Base-by-base conservation (phyloP, 805 yeast genomes). In the Scheffersomyces lignosus region DNA sequence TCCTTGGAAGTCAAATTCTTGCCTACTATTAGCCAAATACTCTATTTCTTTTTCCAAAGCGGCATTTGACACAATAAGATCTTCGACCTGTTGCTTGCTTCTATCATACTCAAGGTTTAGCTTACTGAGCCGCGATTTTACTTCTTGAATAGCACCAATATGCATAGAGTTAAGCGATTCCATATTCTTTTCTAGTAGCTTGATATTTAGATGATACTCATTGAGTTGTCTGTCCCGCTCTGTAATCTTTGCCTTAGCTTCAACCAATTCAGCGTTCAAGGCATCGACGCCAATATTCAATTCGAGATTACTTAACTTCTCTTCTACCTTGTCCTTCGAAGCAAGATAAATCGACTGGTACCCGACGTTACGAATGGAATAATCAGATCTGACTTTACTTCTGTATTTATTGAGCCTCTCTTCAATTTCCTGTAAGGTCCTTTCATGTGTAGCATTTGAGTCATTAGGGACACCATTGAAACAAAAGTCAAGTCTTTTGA, bases 161-260 rank as follows among this genome's bases (percentile, higher is more conserved):
- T 57, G 49, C 13, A 61, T 59, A 0, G 48, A 47, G 26, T 56
- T 52, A 4, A 64, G 50, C 3, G 64, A 56, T 12, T 44, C 45
- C 47, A 77, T 53, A 43, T 73, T 75, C 4, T 64, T 60, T 42
- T 75, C 71, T 25, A 78, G 49, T 2, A 76, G 60, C 6, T 64
- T 56, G 7, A 77, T 60, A 43, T 73, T 77, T 37, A 77, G 52
- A 9, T 60, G 54, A 10, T 74, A 54, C 31, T 78, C 80, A 25
- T 69, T 70, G 12, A 76, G 52, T 10, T 44, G 33, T 16, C 41
- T 48, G 16, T 63, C 65, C 24, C 56, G 60, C 15, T 55, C 53
- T 12, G 38, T 17, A 6, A 50, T 25, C 29, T 36, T 37, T 6
- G 26, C n/a, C n/a, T n/a, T n/a, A n/a, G n/a, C n/a, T n/a, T n/a